Evolutionary conservation across 2,329 filamentous ascomycete species (phyloP), one percentile per base, ranked within the genome.

Genomic region (Fusarium sp.): DNA sequence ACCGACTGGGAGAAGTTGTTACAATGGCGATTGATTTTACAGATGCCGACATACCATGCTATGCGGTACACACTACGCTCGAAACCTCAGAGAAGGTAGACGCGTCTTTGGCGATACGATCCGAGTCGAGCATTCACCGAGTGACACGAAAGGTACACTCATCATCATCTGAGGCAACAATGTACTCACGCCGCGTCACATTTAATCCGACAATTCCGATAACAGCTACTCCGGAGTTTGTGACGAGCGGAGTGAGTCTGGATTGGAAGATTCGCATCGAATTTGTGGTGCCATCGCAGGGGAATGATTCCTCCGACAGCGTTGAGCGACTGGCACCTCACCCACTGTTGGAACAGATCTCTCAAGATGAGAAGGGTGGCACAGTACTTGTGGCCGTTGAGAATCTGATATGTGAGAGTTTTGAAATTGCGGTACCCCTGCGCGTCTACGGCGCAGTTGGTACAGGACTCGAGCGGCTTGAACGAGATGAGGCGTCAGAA

Each of bases 231-330:
- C 97, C 97, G 0, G 95, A 97, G 73, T 97, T 99, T 76, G 89
- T 97, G 56, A 99, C 97, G 0, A 97, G 92, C 71, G 95, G 95
- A 2, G 90, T 99, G 5, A 93, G 90, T 73, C 86, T 98, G 30
- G 93, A 95, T 75, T 99, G 97, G 97, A 94, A 93, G 81, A 86
- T 99, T 37, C 88, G 94, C 2, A 91, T 99, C 67, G 95, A 98
- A 83, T 99, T 99, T 83, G 95, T 98, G 30, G 96, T 96, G 7
- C 92, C 94, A 7, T 90, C 88, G 20, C 81, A 88, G 43, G 75
- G 80, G 48, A 70, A 71, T 13, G 78, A 79, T 23, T 69, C 68
- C 13, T 64, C 75, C 32, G 70, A 67, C 2, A 57, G 67, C 34
- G 71, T 69, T n/a, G 77, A 78, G 50, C 71, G 73, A 13, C 75